These are phyloP conservation scores for Scheffersomyces insectosa DNA, from an alignment of 1,139 yeast genomes.

Conservation along the genomic window DNA sequence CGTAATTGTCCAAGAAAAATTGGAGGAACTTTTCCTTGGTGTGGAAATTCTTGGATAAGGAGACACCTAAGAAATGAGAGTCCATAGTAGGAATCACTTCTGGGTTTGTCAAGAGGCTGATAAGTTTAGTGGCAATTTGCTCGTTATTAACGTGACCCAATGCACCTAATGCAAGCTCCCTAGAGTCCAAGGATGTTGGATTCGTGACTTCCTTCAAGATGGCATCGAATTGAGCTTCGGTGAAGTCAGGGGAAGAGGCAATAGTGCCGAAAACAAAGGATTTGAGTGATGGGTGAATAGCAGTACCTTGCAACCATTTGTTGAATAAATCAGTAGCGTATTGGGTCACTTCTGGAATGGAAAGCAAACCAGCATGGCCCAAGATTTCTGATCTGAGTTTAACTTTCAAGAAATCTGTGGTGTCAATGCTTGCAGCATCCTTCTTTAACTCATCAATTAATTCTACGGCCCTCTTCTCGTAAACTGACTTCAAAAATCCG, in stretches of 20 bases:
- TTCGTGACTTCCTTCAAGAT: slow-evolving; percentile 50
- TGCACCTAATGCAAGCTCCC: slow-evolving; percentile 64
- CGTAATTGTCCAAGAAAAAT: slow-evolving; percentile 57
- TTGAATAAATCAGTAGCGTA: slow-evolving; percentile 46
- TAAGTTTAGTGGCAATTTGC: slow-evolving; percentile 35
- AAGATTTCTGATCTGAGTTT: slow-evolving; percentile 56
- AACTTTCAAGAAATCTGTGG: slow-evolving; percentile 42
- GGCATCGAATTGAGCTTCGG: slow-evolving; percentile 45
- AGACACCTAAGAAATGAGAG: slow-evolving; percentile 55
- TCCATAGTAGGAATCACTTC: slow-evolving; percentile 67
- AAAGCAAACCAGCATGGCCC: slow-evolving; percentile 50
- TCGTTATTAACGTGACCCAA: slow-evolving; percentile 56
- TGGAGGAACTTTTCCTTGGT: slow-evolving; percentile 56
- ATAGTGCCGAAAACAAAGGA: slow-evolving; percentile 53
- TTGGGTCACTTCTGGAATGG: slow-evolving; percentile 48
- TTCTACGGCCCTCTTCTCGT: slow-evolving; percentile 35
- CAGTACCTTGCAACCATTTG: slow-evolving; percentile 32
- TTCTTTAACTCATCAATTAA: slow-evolving; percentile 26
- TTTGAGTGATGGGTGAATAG: slow-evolving; percentile 57
- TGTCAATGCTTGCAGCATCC: slow-evolving; percentile 14
- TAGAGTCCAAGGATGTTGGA: slow-evolving; percentile 66
- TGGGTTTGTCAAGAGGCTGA: slow-evolving; percentile 42
- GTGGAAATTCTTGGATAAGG: slow-evolving; percentile 51
- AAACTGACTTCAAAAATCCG: slow-evolving; percentile 42
- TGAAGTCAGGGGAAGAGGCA: slow-evolving; percentile 42